A percentile compares a stretch with the other conserved stretches of the same genome.
phyloP scores from a whole-genome alignment of 768 basidiomycete genomes.

The Lactarius hatsudake region DNA sequence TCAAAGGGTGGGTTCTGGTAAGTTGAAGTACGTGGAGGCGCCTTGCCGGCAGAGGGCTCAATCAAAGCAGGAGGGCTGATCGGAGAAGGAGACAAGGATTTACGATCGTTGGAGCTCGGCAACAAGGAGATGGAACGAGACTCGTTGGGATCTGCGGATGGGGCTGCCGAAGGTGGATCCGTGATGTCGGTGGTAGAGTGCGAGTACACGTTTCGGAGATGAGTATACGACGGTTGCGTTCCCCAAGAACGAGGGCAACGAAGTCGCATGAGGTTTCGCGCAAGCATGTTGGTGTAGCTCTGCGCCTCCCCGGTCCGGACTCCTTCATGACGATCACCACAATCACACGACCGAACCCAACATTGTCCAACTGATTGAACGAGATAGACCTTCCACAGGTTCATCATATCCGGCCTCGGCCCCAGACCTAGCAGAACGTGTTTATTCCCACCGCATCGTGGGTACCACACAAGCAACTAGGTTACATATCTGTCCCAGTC shows the following conservation, averaged over 20 bases:
- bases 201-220: constrained; percentile 8
- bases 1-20: constrained; percentile 77
- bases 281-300: constrained; percentile 6
- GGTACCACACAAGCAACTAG: not conserved
- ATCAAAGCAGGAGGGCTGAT: constrained; percentile 18
- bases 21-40: constrained; percentile 31
- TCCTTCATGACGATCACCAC: too few relatives aligned
- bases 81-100: constrained; percentile 6
- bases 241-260: constrained; percentile 10
- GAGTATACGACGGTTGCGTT: constrained; percentile 8
- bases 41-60: not conserved
- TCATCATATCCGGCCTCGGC: not conserved
- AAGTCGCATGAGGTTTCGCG: constrained; percentile 8
- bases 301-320: not conserved
- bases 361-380: too few relatives aligned
- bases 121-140: constrained; percentile 18
- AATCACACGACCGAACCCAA: not conserved
- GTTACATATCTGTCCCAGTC: not conserved
- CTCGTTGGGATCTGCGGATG: constrained; percentile 5
- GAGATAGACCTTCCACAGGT: too few relatives aligned
- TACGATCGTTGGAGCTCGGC: constrained; percentile 1
- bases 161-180: constrained; percentile 5
- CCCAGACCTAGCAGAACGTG: not conserved
- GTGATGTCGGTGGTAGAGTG: not conserved
- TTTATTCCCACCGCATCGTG: not conserved